phyloP scores from a whole-genome alignment of 768 basidiomycete genomes.

The Termitomyces sp. region DNA sequence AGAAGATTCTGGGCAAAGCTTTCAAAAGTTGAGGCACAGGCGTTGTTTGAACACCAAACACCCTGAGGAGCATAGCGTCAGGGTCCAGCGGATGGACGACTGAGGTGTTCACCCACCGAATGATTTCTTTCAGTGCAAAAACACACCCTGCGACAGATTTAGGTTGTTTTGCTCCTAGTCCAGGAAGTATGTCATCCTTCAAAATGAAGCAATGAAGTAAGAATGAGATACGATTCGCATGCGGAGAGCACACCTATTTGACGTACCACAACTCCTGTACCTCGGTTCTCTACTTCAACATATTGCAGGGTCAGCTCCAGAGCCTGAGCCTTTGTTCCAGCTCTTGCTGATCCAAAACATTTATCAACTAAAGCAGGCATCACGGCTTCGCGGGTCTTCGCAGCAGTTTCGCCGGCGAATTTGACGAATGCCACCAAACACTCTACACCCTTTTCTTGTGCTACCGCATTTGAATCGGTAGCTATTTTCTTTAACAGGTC shows the following conservation, averaged over 20 bases:
- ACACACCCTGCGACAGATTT: constrained; percentile 85
- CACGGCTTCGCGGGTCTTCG: constrained; percentile 73
- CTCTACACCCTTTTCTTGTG: constrained; percentile 97
- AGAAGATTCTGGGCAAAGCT: constrained; percentile 86
- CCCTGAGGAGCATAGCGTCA: constrained; percentile 32
- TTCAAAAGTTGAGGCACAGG: constrained; percentile 81
- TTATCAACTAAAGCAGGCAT: constrained; percentile 95
- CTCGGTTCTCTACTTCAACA: constrained; percentile 89
- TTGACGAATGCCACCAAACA: constrained; percentile 82
- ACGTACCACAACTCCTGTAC: constrained; percentile 84
- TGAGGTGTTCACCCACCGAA: constrained; percentile 51
- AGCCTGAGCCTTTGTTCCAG: constrained; percentile 85
- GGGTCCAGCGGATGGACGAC: background rate
- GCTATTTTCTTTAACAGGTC: constrained; percentile 83
- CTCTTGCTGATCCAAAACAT: constrained; percentile 85
- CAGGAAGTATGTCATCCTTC: constrained; percentile 76
- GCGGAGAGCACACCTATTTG: constrained; percentile 15
- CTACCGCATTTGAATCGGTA: constrained; percentile 91
- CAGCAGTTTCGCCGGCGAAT: constrained; percentile 85
- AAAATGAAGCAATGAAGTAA: constrained; percentile 16
- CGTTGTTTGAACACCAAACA: constrained; percentile 73
- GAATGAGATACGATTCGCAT: constrained; percentile 21
- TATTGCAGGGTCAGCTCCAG: constrained; percentile 84
- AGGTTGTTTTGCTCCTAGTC: constrained; percentile 88
- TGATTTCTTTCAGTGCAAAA: constrained; percentile 72